Base-by-base conservation (phyloP, 2,329 filamentous ascomycete species). In the Stagonosporopsis chrysanthemi region DNA sequence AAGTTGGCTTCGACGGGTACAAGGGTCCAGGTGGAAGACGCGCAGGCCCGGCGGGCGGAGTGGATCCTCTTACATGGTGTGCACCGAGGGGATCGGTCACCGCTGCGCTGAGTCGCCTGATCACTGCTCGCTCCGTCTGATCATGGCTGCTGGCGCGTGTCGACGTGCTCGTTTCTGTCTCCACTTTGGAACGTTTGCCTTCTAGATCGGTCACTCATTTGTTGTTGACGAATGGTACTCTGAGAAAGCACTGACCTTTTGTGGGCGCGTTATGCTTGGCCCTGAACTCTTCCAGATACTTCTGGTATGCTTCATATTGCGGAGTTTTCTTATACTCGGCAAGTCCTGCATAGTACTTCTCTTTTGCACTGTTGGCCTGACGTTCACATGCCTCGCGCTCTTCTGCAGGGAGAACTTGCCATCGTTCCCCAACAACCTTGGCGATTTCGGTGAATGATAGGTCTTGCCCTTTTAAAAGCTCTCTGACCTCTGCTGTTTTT, bases 361-460 rank as follows among this genome's bases (percentile, higher is more conserved):
- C 90, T 75, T 94, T 94, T 24, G 88, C 88, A 15, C 83, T 77
- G 57, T 88, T 87, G 23, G 90, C 90, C 69, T 90, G 86, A 36
- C 83, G 84, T 73, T 94, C 90, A 65, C 85, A 94, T 0, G 83
- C 82, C 69, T 92, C 90, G 68, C 90, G 90, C 64, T 90, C 87
- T 0, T 80, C 76, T 0, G 86, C 81, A 2, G 85, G 81, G 8
- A 94, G 77, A 49, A 86, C 88, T 71, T 94, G 90, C 90, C 90
- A 94, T 69, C 90, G 86, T 70, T 94, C 90, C 6, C 90, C 90
- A 1, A 93, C 90, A 1, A 92, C 79, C 69, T 93, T 93, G 11
- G 90, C 90, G 61, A 94, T 92, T 68, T 93, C 90, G 1, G 90
- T 92, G 67, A 95, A 95, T 1, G 88, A 90, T 4, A 94, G 78